These are phyloP conservation scores for Rhizopus microsporus DNA, from an alignment of 371 early-diverging fungal genomes.

Conservation along the genomic window DNA sequence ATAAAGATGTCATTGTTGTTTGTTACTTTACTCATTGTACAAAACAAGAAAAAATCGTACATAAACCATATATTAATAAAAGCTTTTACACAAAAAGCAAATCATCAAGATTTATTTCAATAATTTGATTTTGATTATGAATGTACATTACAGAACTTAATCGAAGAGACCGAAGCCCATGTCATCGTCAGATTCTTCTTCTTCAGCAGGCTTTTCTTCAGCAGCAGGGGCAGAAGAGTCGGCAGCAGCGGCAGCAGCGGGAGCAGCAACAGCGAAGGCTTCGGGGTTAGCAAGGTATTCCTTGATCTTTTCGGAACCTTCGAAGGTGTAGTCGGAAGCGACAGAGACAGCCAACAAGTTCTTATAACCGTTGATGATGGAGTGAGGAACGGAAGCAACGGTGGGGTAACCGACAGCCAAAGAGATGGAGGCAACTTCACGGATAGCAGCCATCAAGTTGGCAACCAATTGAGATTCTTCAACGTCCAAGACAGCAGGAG, in stretches of 20 bases:
- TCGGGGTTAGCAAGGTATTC: slow-evolving; percentile 88
- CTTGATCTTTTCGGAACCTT: slow-evolving; percentile 90
- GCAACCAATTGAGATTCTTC: slow-evolving; percentile 82
- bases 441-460: slow-evolving; percentile 81
- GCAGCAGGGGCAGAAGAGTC: slow-evolving; percentile 46
- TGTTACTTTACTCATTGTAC: too few species aligned
- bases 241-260: slow-evolving; percentile 59
- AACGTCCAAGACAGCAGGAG: slow-evolving; percentile 91
- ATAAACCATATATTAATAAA: too few species aligned
- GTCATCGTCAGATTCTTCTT: slow-evolving; percentile 59
- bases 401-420: slow-evolving; percentile 94
- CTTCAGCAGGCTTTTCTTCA: slow-evolving; percentile 40
- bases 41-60: too few species aligned
- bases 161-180: slow-evolving; percentile 40
- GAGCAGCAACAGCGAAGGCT: slow-evolving; percentile 76
- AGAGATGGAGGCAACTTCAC: slow-evolving; percentile 92
- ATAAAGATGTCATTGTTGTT: too few species aligned
- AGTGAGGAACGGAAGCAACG: slow-evolving; percentile 97
- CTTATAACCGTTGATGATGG: slow-evolving; percentile 96
- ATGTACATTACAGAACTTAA: slow-evolving; percentile 18
- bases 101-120: too few species aligned
- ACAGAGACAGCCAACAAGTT: slow-evolving; percentile 90
- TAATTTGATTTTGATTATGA: too few species aligned
- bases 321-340: slow-evolving; percentile 94
- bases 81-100: too few species aligned